A percentile compares a stretch with the other conserved stretches of the same genome.
phyloP scores from a whole-genome alignment of 306 rosid species.

The Fragaria nilgerrensis region DNA sequence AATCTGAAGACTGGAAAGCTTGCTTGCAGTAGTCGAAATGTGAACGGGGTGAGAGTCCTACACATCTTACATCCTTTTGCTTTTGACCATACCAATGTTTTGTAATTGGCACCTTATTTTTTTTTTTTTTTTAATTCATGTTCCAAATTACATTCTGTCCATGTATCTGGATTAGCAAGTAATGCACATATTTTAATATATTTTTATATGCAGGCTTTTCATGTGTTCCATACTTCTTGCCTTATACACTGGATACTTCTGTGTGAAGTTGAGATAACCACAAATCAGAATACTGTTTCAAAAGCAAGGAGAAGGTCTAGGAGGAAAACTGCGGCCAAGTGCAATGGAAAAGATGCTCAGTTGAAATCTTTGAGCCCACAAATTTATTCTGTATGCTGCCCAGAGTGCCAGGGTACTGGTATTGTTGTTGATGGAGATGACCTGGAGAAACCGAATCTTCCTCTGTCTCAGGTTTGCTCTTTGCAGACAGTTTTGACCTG shows the following conservation, averaged over 20 bases:
- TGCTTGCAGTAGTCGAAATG: conserved; percentile 82
- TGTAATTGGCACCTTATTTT: background rate
- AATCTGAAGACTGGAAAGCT: conserved; percentile 74
- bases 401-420: conserved; percentile 95
- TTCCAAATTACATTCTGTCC: background rate
- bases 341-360: conserved; percentile 38
- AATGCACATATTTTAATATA: conserved; percentile 13
- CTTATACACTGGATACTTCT: conserved; percentile 80
- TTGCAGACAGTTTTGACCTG: background rate
- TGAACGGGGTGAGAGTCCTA: conserved; percentile 61
- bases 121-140: background rate
- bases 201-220: conserved; percentile 61
- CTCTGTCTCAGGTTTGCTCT: conserved; percentile 62
- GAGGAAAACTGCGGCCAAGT: conserved; percentile 47
- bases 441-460: conserved; percentile 46
- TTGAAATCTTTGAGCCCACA: conserved; percentile 27
- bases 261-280: conserved; percentile 60
- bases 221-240: conserved; percentile 82
- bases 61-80: conserved; percentile 11
- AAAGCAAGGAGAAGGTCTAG: conserved; percentile 46
- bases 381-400: conserved; percentile 62
- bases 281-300: conserved; percentile 39
- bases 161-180: background rate
- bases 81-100: conserved; percentile 1
- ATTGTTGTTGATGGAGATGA: conserved; percentile 41